Conservation (phyloP, 1,284 basidiomycete species). For the Xerocomus nothofagi region DNA sequence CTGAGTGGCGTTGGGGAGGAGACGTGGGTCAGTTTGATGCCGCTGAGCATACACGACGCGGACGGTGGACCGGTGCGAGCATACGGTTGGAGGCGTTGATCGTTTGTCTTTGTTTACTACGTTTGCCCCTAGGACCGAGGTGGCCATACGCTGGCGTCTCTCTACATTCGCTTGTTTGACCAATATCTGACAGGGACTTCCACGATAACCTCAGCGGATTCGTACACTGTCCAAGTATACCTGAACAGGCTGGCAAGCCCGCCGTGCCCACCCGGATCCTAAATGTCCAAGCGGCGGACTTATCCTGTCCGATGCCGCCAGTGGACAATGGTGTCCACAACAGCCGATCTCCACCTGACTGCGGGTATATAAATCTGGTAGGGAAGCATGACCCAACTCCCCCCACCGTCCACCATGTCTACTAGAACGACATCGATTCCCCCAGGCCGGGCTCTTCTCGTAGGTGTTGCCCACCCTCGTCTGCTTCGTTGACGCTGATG, state of each 20-base stretch:
- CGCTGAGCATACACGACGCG: conserved; percentile 53
- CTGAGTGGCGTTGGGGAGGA: conserved; percentile 33
- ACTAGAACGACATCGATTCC: not conserved
- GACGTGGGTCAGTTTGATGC: conserved; percentile 53
- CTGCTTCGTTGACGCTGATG: not conserved
- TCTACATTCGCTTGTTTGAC: too few species aligned
- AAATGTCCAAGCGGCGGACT: not conserved
- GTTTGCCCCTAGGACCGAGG: conserved; percentile 6
- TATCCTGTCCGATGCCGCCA: not conserved
- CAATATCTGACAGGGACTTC: not conserved
- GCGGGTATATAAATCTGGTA: conserved; percentile 18
- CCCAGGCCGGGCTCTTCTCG: conserved; percentile 5
- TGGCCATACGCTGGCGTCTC: conserved; percentile 10
- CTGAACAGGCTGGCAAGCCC: conserved; percentile 2
- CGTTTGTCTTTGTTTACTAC: conserved; percentile 17
- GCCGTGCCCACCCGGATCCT: not conserved
- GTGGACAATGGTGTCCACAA: conserved; percentile 22
- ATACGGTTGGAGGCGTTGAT: conserved; percentile 48
- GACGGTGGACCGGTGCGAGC: conserved; percentile 70
- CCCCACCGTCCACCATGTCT: conserved; percentile 14
- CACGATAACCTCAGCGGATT: not conserved
- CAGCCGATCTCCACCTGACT: conserved; percentile 6
- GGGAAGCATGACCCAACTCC: too few species aligned
- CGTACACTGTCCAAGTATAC: conserved; percentile 5
- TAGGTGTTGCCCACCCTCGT: conserved; percentile 1